Evolutionary conservation across 2,329 filamentous ascomycete genomes (phyloP).

Genomic region (Talaromyces sp.): DNA sequence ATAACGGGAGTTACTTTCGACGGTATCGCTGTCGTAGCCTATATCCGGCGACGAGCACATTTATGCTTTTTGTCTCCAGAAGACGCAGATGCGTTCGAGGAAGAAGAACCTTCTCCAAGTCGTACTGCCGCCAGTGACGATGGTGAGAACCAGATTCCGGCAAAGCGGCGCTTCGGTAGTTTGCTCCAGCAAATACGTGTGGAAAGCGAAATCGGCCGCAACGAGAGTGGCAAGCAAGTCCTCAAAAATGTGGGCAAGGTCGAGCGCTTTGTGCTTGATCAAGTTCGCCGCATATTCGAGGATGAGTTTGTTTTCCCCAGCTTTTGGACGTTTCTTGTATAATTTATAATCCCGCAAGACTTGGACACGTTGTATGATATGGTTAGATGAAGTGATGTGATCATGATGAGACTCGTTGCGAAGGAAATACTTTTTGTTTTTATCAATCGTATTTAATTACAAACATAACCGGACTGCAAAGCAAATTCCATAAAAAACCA

Average conservation of each 20-base stretch:
- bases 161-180: constrained; percentile 38
- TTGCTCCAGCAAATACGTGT: constrained; percentile 89
- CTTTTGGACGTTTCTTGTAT: constrained; percentile 96
- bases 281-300: constrained; percentile 94
- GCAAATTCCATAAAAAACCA: background rate
- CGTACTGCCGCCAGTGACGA: constrained; percentile 13
- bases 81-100: constrained; percentile 66
- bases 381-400: background rate
- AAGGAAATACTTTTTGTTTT: background rate
- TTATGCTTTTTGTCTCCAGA: constrained; percentile 94
- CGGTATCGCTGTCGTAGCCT: constrained; percentile 84
- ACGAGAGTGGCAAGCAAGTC: constrained; percentile 86
- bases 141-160: constrained; percentile 16
- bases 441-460: background rate
- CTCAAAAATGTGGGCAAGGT: constrained; percentile 99
- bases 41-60: constrained; percentile 82
- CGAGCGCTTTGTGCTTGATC: constrained; percentile 92
- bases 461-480: background rate
- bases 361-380: background rate
- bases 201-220: constrained; percentile 94
- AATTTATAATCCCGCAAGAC: background rate
- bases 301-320: constrained; percentile 98
- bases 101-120: constrained; percentile 4
- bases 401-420: background rate
- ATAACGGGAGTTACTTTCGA: constrained; percentile 95